Evolutionary conservation across 345 rosid genomes (phyloP).

Genomic region (Crucihimalaya himalaica): DNA sequence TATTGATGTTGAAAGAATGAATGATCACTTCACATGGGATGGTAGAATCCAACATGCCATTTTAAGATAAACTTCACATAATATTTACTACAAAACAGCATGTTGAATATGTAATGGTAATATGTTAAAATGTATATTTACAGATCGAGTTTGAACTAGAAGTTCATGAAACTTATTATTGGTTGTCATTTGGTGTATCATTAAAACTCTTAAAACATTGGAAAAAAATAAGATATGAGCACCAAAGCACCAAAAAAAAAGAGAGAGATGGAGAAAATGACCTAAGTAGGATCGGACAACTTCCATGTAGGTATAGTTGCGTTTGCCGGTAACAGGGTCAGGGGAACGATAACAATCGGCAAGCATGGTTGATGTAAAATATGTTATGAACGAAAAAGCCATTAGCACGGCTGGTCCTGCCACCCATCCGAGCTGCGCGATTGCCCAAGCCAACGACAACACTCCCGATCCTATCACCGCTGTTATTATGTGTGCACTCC

Average conservation of each 20-base stretch:
- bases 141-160: neutral
- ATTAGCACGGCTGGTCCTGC: constrained; percentile 73
- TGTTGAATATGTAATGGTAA: neutral
- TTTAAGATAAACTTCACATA: neutral
- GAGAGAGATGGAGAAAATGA: constrained; percentile 1
- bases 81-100: neutral
- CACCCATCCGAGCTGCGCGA: constrained; percentile 84
- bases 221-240: no score
- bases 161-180: neutral
- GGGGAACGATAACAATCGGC: constrained; percentile 81
- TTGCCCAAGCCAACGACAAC: constrained; percentile 83
- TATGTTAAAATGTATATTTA: neutral
- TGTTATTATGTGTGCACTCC: constrained; percentile 87
- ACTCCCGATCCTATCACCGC: constrained; percentile 96
- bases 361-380: constrained; percentile 72
- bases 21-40: constrained; percentile 22
- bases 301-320: constrained; percentile 92
- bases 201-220: neutral
- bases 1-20: constrained; percentile 22
- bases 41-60: constrained; percentile 2
- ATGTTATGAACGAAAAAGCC: constrained; percentile 74
- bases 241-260: no score
- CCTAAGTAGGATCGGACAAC: constrained; percentile 78
- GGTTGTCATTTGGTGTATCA: neutral
- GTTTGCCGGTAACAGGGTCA: constrained; percentile 64